phyloP scores from a whole-genome alignment of 805 yeast genomes.

The Brettanomyces sp. region DNA sequence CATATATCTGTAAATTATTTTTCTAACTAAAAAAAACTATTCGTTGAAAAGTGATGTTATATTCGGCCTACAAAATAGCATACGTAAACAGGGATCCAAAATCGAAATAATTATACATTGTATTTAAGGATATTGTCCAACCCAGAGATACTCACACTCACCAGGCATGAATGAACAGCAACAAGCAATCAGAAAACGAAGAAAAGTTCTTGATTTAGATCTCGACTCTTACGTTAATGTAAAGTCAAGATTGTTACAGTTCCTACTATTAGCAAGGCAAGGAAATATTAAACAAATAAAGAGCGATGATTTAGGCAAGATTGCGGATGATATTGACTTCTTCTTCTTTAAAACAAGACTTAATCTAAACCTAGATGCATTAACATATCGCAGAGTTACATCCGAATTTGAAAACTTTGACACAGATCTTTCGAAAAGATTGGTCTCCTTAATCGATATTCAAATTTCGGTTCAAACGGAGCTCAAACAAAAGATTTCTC shows the following conservation, averaged over 20 bases:
- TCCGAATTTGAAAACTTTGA: slow-evolving; percentile 15
- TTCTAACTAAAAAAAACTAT: no score
- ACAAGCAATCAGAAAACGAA: slow-evolving; percentile 18
- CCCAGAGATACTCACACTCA: slow-evolving; percentile 17
- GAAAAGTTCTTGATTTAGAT: slow-evolving; percentile 23
- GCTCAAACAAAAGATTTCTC: slow-evolving; percentile 12
- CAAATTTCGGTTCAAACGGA: slow-evolving; percentile 14
- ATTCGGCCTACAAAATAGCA: no score
- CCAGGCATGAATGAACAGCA: no score
- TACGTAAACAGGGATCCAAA: no score
- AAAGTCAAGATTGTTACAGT: slow-evolving; percentile 12
- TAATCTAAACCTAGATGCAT: slow-evolving; percentile 12
- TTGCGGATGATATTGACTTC: slow-evolving; percentile 11
- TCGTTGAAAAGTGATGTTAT: no score
- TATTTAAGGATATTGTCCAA: no score
- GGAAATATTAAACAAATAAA: slow-evolving; percentile 9
- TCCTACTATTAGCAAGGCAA: slow-evolving; percentile 6
- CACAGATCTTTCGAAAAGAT: slow-evolving; percentile 7
- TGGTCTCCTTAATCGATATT: slow-evolving; percentile 13
- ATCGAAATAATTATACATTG: no score
- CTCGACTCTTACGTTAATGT: slow-evolving; percentile 17
- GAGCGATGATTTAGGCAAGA: slow-evolving; percentile 9
- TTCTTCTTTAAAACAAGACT: slow-evolving; percentile 11
- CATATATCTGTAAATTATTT: no score
- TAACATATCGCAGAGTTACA: slow-evolving; percentile 9